Evolutionary conservation across 2,329 filamentous ascomycete species (phyloP), one percentile per base, ranked within the genome.

Genomic region (Endoconidiophora polonica): DNA sequence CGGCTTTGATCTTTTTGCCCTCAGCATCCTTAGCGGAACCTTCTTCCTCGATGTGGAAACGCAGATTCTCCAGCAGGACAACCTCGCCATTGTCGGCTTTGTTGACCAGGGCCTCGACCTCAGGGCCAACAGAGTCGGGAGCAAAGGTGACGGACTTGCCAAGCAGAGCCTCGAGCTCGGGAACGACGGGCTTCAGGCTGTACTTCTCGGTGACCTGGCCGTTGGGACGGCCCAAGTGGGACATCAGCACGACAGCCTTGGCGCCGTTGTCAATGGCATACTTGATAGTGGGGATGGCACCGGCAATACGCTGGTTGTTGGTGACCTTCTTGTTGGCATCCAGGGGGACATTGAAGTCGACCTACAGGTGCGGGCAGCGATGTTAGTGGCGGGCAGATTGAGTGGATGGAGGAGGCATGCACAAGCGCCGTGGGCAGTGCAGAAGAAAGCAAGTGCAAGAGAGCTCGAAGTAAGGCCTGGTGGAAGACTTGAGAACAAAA

Each of bases 301-400:
- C 93, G 62, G 86, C 88, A 63, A 98, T 98, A 68, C 91, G 88
- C 74, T 98, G 91, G 70, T 82, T 86, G 79, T 98, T 98, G 67
- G 91, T 96, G 67, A 98, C 79, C 52, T 93, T 88, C 73, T 87
- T 93, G 65, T 91, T 74, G 59, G 73, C 77, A 65, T 98, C 87
- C 63, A 98, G 86, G 57, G 91, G 91, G 52, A 98, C 93, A 70
- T 98, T 98, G 81, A 98, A 98, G 78, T 98, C 91, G 67, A 98
- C 90, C 88, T 94, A 61, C 47, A 49, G 33, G 9, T 40, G 16
- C 46, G 44, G 22, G 29, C 26, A 22, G 12, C n/a, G 20, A 10
- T 14, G 16, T 46, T 44, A 29, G 39, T 20, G 22, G 4, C 18
- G 22, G 10, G 18, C 29, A 20, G 12, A 48, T 26, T 36, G 22